Conservation (phyloP, 768 basidiomycete genomes). For the Agrocybe pediades region DNA sequence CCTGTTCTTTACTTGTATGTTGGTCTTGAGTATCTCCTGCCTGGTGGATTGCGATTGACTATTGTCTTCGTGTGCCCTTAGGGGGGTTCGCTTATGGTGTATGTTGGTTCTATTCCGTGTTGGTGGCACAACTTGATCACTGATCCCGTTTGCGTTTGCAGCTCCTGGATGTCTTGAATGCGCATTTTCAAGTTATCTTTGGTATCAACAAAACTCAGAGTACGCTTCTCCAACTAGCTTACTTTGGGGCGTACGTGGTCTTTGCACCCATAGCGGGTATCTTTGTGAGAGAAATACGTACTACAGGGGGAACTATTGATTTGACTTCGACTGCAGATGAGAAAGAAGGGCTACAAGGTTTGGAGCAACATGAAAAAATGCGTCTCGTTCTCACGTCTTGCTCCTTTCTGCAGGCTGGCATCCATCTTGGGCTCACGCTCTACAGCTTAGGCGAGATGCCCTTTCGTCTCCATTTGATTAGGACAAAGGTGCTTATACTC, state of each 20-base stretch:
- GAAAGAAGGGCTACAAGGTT: conserved; percentile 66
- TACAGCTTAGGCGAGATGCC: conserved; percentile 51
- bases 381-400: neutral
- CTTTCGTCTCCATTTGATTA: neutral
- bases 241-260: conserved; percentile 69
- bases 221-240: conserved; percentile 74
- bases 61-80: conserved; percentile 14
- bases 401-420: conserved; percentile 45
- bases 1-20: conserved; percentile 73
- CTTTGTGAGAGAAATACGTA: conserved; percentile 43
- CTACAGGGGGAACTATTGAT: neutral
- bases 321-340: conserved; percentile 43
- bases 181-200: conserved; percentile 75
- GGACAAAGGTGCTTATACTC: neutral
- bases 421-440: conserved; percentile 59
- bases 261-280: conserved; percentile 59
- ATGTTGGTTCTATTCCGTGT: conserved; percentile 17
- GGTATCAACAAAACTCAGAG: conserved; percentile 69
- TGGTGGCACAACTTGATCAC: neutral
- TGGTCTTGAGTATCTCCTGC: neutral
- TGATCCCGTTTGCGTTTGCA: conserved; percentile 21
- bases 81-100: conserved; percentile 75
- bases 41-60: neutral
- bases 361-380: neutral
- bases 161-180: conserved; percentile 69